phyloP scores from a whole-genome alignment of 345 rosid species.

The Hypericum perforatum region DNA sequence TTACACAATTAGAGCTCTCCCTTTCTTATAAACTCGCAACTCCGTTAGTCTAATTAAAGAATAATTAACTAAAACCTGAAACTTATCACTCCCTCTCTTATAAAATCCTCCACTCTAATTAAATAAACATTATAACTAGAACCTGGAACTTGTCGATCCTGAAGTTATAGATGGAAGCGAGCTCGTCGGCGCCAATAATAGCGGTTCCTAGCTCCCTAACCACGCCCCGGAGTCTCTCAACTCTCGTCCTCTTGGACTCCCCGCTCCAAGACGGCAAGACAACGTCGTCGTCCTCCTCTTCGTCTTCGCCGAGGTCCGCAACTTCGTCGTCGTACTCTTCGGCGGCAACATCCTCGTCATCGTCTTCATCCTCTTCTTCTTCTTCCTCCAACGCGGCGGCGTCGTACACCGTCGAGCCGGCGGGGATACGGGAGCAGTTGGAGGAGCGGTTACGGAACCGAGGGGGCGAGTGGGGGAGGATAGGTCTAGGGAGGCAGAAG shows the following conservation, averaged over 20 bases:
- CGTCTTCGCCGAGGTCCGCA: constrained; percentile 22
- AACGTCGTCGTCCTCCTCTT: constrained; percentile 38
- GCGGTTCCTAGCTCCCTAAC: constrained; percentile 62
- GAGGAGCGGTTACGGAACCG: constrained; percentile 17
- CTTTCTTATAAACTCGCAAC: too few relatives aligned
- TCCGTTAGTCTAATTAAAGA: background rate
- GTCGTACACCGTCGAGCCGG: constrained; percentile 49
- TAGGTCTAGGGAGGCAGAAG: constrained; percentile 23
- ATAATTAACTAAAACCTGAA: background rate
- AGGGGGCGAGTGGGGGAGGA: constrained; percentile 12
- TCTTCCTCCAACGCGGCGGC: constrained; percentile 40
- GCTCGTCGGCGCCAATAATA: constrained; percentile 67
- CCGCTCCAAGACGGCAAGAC: constrained; percentile 29
- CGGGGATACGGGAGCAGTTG: constrained; percentile 40
- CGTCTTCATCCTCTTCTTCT: constrained; percentile 24
- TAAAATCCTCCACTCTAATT: background rate
- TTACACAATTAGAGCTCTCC: background rate
- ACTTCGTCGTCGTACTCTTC: constrained; percentile 45
- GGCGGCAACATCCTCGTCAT: constrained; percentile 46
- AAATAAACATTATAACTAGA: background rate
- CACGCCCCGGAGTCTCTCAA: constrained; percentile 59
- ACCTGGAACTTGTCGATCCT: constrained; percentile 97
- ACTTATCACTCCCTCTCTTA: too few relatives aligned
- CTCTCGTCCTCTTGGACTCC: constrained; percentile 56
- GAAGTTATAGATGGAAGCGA: constrained; percentile 66